Evolutionary conservation across 192 early-diverging fungal genomes (phyloP).

Genomic region (Linnemannia elongata): DNA sequence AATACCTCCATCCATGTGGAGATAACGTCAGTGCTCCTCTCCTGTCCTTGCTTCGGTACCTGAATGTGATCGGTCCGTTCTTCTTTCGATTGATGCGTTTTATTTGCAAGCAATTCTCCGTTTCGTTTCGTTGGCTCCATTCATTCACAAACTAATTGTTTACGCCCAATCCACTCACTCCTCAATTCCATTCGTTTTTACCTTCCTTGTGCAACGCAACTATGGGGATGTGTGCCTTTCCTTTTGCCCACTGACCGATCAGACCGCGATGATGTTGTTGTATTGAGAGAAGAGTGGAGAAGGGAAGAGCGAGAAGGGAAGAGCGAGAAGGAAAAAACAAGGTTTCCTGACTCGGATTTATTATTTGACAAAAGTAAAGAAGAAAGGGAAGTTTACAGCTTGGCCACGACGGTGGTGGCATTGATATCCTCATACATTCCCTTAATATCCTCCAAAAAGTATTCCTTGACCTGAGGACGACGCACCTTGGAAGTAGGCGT

Average conservation of each 20-base stretch:
- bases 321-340: background rate
- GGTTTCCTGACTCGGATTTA: background rate
- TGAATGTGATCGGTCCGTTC: background rate
- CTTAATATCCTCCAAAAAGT: constrained; percentile 15
- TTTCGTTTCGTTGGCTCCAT: too few relatives aligned
- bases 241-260: background rate
- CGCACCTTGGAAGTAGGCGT: constrained; percentile 76
- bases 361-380: background rate
- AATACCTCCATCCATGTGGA: background rate
- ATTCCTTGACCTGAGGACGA: constrained; percentile 30
- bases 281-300: background rate
- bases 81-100: too few relatives aligned
- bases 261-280: background rate
- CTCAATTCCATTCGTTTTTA: background rate
- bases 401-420: background rate
- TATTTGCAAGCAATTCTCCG: too few relatives aligned
- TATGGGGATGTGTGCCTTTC: background rate
- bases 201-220: background rate
- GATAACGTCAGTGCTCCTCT: background rate
- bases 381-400: constrained; percentile 11
- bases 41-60: background rate
- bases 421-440: constrained; percentile 23
- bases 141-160: background rate
- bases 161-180: background rate
- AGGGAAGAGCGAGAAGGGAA: too few relatives aligned